Percentiles rank a stretch among this genome's conserved stretches.
Evolutionary conservation across 768 basidiomycete species (phyloP).

Genomic region (Pulveroboletus sp.): DNA sequence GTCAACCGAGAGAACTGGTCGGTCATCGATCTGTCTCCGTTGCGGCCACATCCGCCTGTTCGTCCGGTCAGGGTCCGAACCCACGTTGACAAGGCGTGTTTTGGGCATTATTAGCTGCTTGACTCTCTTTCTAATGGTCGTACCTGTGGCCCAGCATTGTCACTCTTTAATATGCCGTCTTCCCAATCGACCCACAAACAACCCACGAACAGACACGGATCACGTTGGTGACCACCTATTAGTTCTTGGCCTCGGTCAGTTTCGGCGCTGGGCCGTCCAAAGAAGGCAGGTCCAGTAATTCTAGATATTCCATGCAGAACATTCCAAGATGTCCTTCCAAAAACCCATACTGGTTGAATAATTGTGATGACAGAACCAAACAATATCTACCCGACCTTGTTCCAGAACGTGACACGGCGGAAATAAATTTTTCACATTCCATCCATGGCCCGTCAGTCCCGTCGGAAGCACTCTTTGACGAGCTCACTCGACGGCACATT

Average conservation of each 20-base stretch:
- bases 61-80: slow-evolving; percentile 4
- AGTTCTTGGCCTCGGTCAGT: not conserved
- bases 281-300: slow-evolving; percentile 16
- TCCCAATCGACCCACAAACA: not conserved
- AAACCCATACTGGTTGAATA: slow-evolving; percentile 1
- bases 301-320: slow-evolving; percentile 25
- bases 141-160: not conserved
- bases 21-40: slow-evolving; percentile 2
- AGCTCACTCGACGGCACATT: slow-evolving; percentile 1
- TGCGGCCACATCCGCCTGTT: not conserved
- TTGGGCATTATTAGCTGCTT: not conserved
- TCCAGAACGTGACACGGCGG: slow-evolving; percentile 9
- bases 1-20: not conserved
- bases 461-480: not conserved
- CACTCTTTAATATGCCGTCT: not conserved
- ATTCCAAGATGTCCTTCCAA: slow-evolving; percentile 14
- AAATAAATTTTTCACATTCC: slow-evolving; percentile 7
- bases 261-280: slow-evolving; percentile 3
- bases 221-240: not conserved
- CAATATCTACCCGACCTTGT: not conserved
- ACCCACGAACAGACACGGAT: not conserved
- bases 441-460: not conserved
- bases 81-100: slow-evolving; percentile 16
- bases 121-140: not conserved
- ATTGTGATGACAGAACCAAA: slow-evolving; percentile 24